Conservation (phyloP, 129 eudicot species). For the Chrysanthemum lavandulifolium region DNA sequence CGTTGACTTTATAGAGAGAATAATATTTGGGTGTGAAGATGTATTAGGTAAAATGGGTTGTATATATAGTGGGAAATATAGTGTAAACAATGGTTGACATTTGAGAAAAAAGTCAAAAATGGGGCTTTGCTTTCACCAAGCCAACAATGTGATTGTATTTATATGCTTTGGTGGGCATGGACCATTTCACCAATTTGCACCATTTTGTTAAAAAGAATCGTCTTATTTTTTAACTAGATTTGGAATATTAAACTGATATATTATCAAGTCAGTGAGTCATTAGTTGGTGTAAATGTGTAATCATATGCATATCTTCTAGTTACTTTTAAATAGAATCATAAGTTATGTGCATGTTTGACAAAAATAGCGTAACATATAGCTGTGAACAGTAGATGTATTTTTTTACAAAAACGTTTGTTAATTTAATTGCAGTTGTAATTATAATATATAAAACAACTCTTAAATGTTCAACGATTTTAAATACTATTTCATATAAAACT, state of each 20-base stretch:
- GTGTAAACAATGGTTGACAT: slow-evolving; percentile 26
- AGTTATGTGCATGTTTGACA: no score
- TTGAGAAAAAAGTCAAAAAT: slow-evolving; percentile 24
- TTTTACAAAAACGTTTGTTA: no score
- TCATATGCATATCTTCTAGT: not conserved
- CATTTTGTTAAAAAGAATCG: not conserved
- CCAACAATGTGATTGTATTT: slow-evolving; percentile 38
- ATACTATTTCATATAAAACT: no score
- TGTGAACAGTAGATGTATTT: no score
- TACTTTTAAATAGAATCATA: no score
- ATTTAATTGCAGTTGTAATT: no score
- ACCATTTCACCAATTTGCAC: slow-evolving; percentile 23
- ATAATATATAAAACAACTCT: no score
- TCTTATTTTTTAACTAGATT: not conserved
- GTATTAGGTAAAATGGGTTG: not conserved
- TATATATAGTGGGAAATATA: slow-evolving; percentile 13
- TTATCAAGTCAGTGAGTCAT: not conserved
- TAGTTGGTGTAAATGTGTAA: not conserved
- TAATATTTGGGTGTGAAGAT: no score
- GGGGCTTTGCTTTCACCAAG: slow-evolving; percentile 36
- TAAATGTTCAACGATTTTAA: no score
- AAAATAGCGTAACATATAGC: no score
- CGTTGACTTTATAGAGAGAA: slow-evolving; percentile 30
- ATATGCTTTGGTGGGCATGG: slow-evolving; percentile 27
- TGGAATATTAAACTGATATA: not conserved